Percentiles rank a stretch among this genome's conserved stretches.
Conservation (phyloP, 2,329 filamentous ascomycete species). For the Thielaviopsis ethacetica region DNA sequence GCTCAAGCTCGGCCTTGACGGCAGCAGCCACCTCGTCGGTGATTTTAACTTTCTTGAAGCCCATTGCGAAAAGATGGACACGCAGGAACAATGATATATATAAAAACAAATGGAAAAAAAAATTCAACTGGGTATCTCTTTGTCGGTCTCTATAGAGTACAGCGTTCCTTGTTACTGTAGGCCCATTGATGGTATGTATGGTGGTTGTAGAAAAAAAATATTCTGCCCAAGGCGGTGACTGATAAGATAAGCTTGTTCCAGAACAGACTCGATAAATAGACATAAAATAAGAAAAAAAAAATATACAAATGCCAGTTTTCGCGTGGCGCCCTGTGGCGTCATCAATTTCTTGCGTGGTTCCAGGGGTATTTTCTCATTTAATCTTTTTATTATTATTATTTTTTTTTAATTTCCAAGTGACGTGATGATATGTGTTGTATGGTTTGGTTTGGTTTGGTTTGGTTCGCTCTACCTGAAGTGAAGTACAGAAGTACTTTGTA, state of each 20-base stretch:
- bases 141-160: neutral
- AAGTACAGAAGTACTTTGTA: too few relatives aligned
- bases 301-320: neutral
- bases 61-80: neutral
- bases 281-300: neutral
- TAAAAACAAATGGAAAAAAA: neutral
- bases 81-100: neutral
- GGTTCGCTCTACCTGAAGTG: too few relatives aligned
- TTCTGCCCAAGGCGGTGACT: neutral
- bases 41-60: neutral
- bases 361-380: neutral
- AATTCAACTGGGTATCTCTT: neutral
- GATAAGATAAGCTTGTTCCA: neutral
- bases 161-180: neutral
- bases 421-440: too few relatives aligned
- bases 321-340: neutral
- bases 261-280: neutral
- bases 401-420: too few relatives aligned
- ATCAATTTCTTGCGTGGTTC: neutral
- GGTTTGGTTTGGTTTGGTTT: too few relatives aligned
- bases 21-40: constrained; percentile 3
- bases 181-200: neutral
- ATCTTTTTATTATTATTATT: neutral
- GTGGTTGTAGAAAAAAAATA: neutral
- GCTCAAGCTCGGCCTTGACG: constrained; percentile 3